Base-by-base conservation (phyloP, 176 grass and related monocot species). In the Aegilops umbellulata region DNA sequence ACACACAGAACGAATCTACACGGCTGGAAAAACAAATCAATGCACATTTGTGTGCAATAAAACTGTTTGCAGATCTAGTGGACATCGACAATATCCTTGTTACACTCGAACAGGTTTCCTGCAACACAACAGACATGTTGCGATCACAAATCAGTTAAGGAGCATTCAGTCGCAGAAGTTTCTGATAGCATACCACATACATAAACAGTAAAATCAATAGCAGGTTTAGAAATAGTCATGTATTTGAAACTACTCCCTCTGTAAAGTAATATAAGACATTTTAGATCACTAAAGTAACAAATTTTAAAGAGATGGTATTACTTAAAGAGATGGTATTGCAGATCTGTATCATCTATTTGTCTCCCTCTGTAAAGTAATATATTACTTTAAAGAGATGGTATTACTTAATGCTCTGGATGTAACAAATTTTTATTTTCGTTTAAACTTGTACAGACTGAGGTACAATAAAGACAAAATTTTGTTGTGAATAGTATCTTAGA, bases 61-160 rank as follows among this genome's bases (percentile, higher is more conserved):
- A 83, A 86, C 78, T 53, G 70, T 24, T 70, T 44, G 24, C 32
- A 60, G 11, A 34, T 83, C 84, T 31, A 63, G 42, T 78, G 2
- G 10, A 63, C 53, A 32, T 7, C 44, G 25, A 6, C 10, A 55
- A 39, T 53, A 27, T 17, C 47, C 77, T 75, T 69, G 55, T 72
- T 86, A 79, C 29, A 78, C 39, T 29, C 22, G 39, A 49, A 63
- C 42, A 12, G 10, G 74, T 65, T 80, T 29, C 89, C 89, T 90
- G 80, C 24, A 90, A 83, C 24, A 63, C 41, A 82, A 31, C 29
- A 80, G 6, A 20, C 7, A 84, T 65, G 29, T 23, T 70, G 39
- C 58, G 36, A 79, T 60, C 24, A 55, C 41, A 4, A 74, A 10
- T 49, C 42, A 57, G 41, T 60, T 47, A 29, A 75, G 77, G 16